Evolutionary conservation across 495 filamentous ascomycete species (phyloP), one percentile per base, ranked within the genome.

Genomic region (Lasiosphaeris hirsuta): DNA sequence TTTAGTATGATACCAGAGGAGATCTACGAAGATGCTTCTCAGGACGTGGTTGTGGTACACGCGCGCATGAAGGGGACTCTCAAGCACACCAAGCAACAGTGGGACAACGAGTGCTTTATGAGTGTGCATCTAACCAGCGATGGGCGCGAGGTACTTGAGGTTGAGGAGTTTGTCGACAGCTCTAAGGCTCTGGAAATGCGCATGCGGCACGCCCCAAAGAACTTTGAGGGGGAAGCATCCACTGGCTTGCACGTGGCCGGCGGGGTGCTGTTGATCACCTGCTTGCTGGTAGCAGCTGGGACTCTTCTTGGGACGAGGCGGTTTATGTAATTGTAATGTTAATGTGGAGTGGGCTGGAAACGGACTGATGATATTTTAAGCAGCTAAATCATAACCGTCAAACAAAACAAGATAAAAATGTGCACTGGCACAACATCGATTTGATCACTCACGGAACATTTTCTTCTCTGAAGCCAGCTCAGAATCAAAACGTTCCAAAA

Each of bases 151-250:
- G 66, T 76, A 13, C 50, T 56, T 7, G 58, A 59, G 33, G 61
- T 75, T 38, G 60, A 50, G 19, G 74, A 77, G 67, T 76, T 74
- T 56, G 74, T 75, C 17, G 74, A 76, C 35, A 73, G 69, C 42
- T 62, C 57, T 15, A 76, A 74, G 57, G 74, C 71, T 30, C 41
- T 66, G 15, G 67, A 73, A 68, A 70, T 76, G 74, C 59, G 56
- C 14, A 40, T 59, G 43, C 65, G 57, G n/a, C 64, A 70, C 38
- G 63, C 66, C 1, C 69, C 69, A 3, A 61, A 62, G 11, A 39
- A 58, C 41, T 75, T 72, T 54, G 61, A 57, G 33, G 17, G 10
- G 13, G 60, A 35, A 7, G 47, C 19, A 34, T 30, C 18, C 10
- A 36, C 57, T 34, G 41, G 19, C 18, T 3, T 43, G 36, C n/a